Base-by-base conservation (phyloP, 2,329 filamentous ascomycete species). In the Zasmidium angulare region DNA sequence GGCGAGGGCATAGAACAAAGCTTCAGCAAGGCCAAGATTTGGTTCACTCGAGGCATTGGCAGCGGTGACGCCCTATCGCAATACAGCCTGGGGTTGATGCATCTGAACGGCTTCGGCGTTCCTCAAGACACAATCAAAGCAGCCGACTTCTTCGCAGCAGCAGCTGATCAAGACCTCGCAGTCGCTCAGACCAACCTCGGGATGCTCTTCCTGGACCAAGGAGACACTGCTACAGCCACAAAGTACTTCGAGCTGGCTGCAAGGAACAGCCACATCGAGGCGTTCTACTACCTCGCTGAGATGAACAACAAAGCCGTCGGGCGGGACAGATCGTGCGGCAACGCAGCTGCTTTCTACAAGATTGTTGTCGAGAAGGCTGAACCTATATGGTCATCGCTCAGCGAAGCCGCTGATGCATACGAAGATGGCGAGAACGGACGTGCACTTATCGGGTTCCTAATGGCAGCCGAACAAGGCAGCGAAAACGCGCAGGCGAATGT, bases 321-420 rank as follows among this genome's bases (percentile, higher is more conserved):
- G 3, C 83, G 90, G 36, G 90, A 96, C 65, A 87, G 87, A 66
- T 88, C 89, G 12, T 97, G 93, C 69, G 83, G 82, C 7, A 82
- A 90, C 59, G 91, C 93, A 1, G 83, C 91, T 46, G 84, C 84
- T 12, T 96, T 95, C 73, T 97, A 96, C 71, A 91, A 88, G 72
- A 93, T 98, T 70, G 87, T 98, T 55, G 85, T 91, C 50, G 88
- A 93, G 75, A 96, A 96, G 74, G 95, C 93, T 0, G 93, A 95
- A 61, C 86, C 91, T 72, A 88, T 91, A 40, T 82, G 96, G 43
- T 93, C 90, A 0, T 88, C 90, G 0, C 92, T 96, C 80, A 79
- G 81, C 1, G 91, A 96, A 74, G 90, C 93, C 0, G 96, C 96
- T 68, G 82, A 86, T 49, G 92, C 91, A 0, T 96, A 90, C 69